Evolutionary conservation across 208 protist genomes (phyloP), one percentile per base, ranked within the genome.

Genomic region (Herpetomonas samuelpessoai): DNA sequence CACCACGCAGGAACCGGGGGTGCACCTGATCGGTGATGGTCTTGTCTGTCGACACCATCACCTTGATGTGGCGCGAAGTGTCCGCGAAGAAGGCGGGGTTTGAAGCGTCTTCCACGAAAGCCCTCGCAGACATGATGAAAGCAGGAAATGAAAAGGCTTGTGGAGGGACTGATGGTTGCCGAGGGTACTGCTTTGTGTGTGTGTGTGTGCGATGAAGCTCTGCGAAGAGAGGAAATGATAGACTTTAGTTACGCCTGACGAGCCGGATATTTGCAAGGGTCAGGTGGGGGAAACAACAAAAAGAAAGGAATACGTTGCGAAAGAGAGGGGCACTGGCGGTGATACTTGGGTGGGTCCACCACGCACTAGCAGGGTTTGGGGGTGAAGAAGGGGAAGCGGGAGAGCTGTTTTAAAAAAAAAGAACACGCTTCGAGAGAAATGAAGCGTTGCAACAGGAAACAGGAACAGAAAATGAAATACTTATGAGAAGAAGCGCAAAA

Each of bases 381-480:
- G n/a, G 21, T 60, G 7, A 7, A 48, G n/a, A 57, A 35, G 21
- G 6, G 48, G 22, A 14, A 68, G 7, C 26, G 38, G 4, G 21
- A 39, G 18, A 49, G 3, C 22, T 19, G 16, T 58, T 46, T 12
- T 1, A 58, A 35, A 56, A 27, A 47, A 58, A 58, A 57, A 59
- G 22, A 29, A 56, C 2, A 30, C 28, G 25, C 47, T 39, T 44
- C 2, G 39, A 41, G 39, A 41, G 22, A 39, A 65, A 26, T 3
- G 16, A 6, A 55, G 27, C 12, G 39, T 54, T 28, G 7, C 18
- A 59, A 26, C 21, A 9, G 50, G 18, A 66, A 46, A 50, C 16
- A 46, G 57, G 41, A 58, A 69, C 62, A 35, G 58, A 41, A 41
- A 30, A 46, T 55, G 68, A 68, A 68, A 38, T 53, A n/a, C n/a